A percentile compares a stretch with the other conserved stretches of the same genome.
Conservation (phyloP, 176 grass and related monocot species). For the Dendrocalamus sinicus region DNA sequence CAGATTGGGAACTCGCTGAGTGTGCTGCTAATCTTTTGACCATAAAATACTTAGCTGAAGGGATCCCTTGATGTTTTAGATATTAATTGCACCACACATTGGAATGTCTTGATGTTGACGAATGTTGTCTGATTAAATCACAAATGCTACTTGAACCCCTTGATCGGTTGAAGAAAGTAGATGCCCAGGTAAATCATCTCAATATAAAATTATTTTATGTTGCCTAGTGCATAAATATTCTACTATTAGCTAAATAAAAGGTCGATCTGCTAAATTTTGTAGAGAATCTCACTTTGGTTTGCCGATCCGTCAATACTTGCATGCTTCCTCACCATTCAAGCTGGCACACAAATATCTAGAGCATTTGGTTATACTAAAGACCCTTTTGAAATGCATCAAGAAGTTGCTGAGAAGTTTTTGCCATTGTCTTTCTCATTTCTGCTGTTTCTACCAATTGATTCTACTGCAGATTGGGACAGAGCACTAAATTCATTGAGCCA, state of each 20-base stretch:
- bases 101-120: too few relatives aligned
- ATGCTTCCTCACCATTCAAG: slow-evolving; percentile 93
- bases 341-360: slow-evolving; percentile 69
- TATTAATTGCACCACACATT: too few relatives aligned
- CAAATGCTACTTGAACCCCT: too few relatives aligned
- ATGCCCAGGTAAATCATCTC: slow-evolving; percentile 55
- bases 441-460: slow-evolving; percentile 58
- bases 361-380: slow-evolving; percentile 75
- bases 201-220: background rate
- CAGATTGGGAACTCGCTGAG: too few relatives aligned
- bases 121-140: too few relatives aligned
- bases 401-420: slow-evolving; percentile 62
- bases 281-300: too few relatives aligned
- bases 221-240: background rate
- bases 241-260: slow-evolving; percentile 29
- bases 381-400: slow-evolving; percentile 52
- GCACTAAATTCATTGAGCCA: slow-evolving; percentile 49
- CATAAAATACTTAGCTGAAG: too few relatives aligned
- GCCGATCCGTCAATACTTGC: slow-evolving; percentile 42
- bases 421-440: slow-evolving; percentile 77
- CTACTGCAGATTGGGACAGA: slow-evolving; percentile 50
- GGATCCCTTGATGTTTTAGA: too few relatives aligned
- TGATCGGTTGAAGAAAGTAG: too few relatives aligned
- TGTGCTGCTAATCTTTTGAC: too few relatives aligned
- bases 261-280: too few relatives aligned